These are phyloP conservation scores for Calonectria fujianensis DNA, from an alignment of 2,329 filamentous ascomycete genomes.

Conservation along the genomic window DNA sequence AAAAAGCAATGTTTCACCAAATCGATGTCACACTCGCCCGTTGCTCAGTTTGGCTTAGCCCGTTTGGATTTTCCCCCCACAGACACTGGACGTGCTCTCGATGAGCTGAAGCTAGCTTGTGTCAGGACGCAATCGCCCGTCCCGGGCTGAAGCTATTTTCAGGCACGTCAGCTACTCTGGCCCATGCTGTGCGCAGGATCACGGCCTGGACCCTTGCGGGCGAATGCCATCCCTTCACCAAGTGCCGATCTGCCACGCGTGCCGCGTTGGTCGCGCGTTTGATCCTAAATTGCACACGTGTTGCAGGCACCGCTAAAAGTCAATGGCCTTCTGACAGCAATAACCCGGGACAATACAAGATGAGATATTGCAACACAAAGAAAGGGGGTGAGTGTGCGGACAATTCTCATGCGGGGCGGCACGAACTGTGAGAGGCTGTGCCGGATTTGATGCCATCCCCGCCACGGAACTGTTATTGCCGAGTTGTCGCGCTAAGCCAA, in stretches of 20 bases:
- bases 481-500: constrained; percentile 1
- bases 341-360: background rate
- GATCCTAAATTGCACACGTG: background rate
- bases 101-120: constrained; percentile 20
- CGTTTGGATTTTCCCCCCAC: constrained; percentile 4
- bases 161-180: constrained; percentile 10
- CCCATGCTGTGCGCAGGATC: background rate
- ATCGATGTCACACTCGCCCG: constrained; percentile 1
- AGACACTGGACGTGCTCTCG: constrained; percentile 11
- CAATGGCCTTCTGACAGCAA: background rate
- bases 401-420: background rate
- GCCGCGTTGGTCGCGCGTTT: background rate
- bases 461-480: constrained; percentile 21
- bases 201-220: background rate
- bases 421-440: background rate
- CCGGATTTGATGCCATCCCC: constrained; percentile 9
- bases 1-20: constrained; percentile 19
- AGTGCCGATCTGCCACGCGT: constrained; percentile 6
- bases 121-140: constrained; percentile 15
- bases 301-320: background rate
- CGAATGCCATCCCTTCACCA: background rate
- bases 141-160: constrained; percentile 8
- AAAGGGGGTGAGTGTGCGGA: background rate
- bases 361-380: background rate
- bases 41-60: constrained; percentile 3